A percentile compares a stretch with the other conserved stretches of the same genome.
Evolutionary conservation across 345 rosid species (phyloP).

Genomic region (Eucalyptus sp.): DNA sequence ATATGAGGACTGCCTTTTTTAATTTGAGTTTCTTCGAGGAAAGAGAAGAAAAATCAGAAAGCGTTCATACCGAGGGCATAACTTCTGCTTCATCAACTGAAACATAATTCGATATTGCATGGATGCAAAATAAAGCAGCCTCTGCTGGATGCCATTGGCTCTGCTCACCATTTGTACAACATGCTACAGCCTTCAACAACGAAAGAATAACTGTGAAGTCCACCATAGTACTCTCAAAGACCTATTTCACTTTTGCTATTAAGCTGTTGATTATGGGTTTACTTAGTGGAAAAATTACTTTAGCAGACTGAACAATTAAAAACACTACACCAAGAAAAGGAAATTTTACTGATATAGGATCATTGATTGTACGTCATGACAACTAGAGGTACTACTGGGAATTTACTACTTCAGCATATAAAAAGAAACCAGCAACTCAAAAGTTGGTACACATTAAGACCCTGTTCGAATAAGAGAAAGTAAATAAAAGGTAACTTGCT

Average conservation of each 20-base stretch:
- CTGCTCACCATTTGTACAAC: constrained; percentile 45
- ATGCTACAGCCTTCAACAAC: constrained; percentile 52
- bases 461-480: not conserved
- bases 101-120: constrained; percentile 83
- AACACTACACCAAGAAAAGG: not conserved
- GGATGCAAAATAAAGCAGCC: constrained; percentile 94
- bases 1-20: not conserved
- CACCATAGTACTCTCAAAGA: not conserved
- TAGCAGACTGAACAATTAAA: not conserved
- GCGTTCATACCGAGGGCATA: constrained; percentile 72
- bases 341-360: not conserved
- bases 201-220: not conserved
- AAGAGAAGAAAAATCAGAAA: not conserved
- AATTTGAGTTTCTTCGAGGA: not conserved
- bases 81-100: constrained; percentile 71
- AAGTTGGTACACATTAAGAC: not conserved
- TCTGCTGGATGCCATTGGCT: constrained; percentile 91
- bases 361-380: not conserved
- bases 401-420: not conserved
- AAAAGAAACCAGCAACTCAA: not conserved
- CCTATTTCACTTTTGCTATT: not conserved
- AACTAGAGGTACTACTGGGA: not conserved
- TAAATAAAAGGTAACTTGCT: not conserved
- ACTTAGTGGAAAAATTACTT: not conserved
- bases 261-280: not conserved